phyloP scores from a whole-genome alignment of 2,329 filamentous ascomycete species.

The Xylariaceae sp. region DNA sequence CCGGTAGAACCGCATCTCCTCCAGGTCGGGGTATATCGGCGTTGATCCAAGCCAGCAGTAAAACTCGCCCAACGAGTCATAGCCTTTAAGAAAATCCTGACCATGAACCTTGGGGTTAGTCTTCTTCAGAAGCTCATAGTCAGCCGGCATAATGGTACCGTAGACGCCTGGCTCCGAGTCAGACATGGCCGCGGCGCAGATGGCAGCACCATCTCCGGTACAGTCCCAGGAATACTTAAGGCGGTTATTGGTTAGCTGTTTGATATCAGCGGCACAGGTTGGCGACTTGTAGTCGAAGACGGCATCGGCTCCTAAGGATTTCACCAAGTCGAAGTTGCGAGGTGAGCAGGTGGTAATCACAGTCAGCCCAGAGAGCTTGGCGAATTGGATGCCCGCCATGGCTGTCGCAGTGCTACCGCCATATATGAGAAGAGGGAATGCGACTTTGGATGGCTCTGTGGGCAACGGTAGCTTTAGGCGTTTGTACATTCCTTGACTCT shows the following conservation, averaged over 20 bases:
- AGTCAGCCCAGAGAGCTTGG: constrained; percentile 47
- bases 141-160: constrained; percentile 8
- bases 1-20: constrained; percentile 31
- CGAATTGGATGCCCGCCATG: constrained; percentile 55
- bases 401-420: constrained; percentile 61
- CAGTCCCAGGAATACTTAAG: constrained; percentile 46
- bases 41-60: constrained; percentile 33
- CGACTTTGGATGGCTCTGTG: constrained; percentile 43
- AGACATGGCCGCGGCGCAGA: constrained; percentile 22
- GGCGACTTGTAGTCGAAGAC: constrained; percentile 18
- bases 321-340: constrained; percentile 17
- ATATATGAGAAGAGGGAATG: constrained; percentile 50
- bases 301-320: constrained; percentile 9
- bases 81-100: constrained; percentile 44
- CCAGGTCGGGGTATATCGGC: constrained; percentile 1
- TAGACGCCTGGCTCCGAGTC: not conserved
- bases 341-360: constrained; percentile 16
- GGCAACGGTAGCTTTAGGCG: constrained; percentile 54
- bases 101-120: constrained; percentile 11
- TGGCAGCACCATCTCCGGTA: constrained; percentile 31
- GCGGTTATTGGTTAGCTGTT: constrained; percentile 15
- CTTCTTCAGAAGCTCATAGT: not conserved
- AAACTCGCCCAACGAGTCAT: constrained; percentile 49
- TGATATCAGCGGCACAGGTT: constrained; percentile 10
- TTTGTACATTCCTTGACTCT: constrained; percentile 57